Base-by-base conservation (phyloP, 2,329 filamentous ascomycete genomes). In the Fusarium falciforme region DNA sequence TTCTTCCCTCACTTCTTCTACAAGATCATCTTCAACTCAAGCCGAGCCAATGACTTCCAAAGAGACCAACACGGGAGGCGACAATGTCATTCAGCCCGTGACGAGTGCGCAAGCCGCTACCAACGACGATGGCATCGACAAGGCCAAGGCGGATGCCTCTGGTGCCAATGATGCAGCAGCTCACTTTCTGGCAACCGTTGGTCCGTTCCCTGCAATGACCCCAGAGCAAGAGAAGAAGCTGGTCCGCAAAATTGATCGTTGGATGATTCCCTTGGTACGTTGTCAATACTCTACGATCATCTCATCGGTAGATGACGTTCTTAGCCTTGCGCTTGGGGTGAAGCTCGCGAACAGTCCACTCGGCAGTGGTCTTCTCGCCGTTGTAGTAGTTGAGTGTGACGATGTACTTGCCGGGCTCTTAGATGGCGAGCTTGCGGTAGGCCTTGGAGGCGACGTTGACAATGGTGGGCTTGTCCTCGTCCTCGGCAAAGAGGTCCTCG, bases 391-490 rank as follows among this genome's bases (percentile, higher is more conserved):
- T 90, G 70, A 97, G 86, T 7, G 90, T 93, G 17, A 94, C 93
- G 59, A 89, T 90, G 83, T 96, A 97, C 75, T 92, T 90, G 73
- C 94, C 94, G 1, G 94, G 93, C 85, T 95, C 92, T 79, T 93
- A 92, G 29, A 97, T 86, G 20, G 91, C 91, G 55, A 96, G 88
- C 72, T 90, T 89, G 71, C 94, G 89, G 85, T 94, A 96, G 33
- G 90, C 91, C 84, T 95, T 96, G 72, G 93, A 89, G 2, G 93
- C 91, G 61, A 96, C 94, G 71, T 94, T 93, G 83, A 97, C 94
- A 22, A 94, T 79, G 1, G 92, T 93, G 6, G 93, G 89, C 38
- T 88, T 91, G 22, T 89, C 84, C 5, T 90, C 90, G 77, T 95
- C 93, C 79, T 91, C 85, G 31, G 94, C 94, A 80, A 94, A 97